Base-by-base conservation (phyloP, 345 rosid genomes). In the Arabidopsis arenosa region DNA sequence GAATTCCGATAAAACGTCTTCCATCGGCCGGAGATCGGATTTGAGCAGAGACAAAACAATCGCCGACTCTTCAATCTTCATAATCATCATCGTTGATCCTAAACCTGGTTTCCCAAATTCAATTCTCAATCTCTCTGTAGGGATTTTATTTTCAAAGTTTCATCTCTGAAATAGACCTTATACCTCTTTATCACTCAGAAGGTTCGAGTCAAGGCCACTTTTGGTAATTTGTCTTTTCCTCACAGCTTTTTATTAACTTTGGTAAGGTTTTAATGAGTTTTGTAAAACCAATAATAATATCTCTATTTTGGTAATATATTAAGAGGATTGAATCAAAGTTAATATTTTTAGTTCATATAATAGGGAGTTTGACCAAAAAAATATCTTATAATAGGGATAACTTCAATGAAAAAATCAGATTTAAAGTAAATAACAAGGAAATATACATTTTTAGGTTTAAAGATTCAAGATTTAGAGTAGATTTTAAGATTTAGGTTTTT, bases 1-100 rank as follows among this genome's bases (percentile, higher is more conserved):
- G 84, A 88, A 89, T 72, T 90, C 92, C 61, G 92, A 39, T 9
- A 82, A 48, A 55, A 85, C 78, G 51, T 86, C 90, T 21, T 80
- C 86, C 55, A 90, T 71, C 2, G 90, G 82, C 23, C 80, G 83
- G 43, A 84, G 81, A 64, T 87, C 95, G 47, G 82, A 81, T 67
- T 84, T 84, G 60, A 90, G 83, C 17, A 88, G 68, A 60, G 84
- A 51, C 59, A 79, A 62, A 11, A 89, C 33, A 68, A 63, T 10
- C 74, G 74, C 79, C 62, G 88, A 83, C 77, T 93, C 96, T 33
- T 89, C 90, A 6, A 44, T 62, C 67, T 70, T 86, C 86, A 84
- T 75, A 80, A 70, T 71, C 70, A 58, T 35, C 75, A 36, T 41
- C 68, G 45, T 17, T 70, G 80, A 77, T 76, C 39, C 14, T 33